Evolutionary conservation across 2,329 filamentous ascomycete genomes (phyloP), one percentile per base, ranked within the genome.

Genomic region (Colletotrichum orchidophilum): DNA sequence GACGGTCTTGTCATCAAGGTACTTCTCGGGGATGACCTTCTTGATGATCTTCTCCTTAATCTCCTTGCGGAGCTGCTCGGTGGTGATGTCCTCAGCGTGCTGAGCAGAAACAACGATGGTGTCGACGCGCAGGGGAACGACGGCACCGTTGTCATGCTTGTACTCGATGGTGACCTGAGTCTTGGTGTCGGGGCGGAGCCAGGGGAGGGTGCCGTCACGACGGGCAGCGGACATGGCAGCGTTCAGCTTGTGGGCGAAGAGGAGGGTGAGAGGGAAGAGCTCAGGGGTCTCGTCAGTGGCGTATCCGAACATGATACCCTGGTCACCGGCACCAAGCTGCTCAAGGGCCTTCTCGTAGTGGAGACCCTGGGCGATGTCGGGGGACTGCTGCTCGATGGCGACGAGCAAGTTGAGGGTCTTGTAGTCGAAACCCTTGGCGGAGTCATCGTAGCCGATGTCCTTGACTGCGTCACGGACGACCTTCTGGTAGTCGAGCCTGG

Each of bases 271-370:
- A 76, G 96, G 96, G 83, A 98, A 94, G 78, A 97, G 91, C 88
- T 99, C 96, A 74, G 96, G 95, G 79, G 96, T 98, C 91, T 99
- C 96, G 81, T 99, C 96, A 80, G 96, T 97, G 84, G 96, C 96
- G 90, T 99, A 99, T 80, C 96, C 96, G 86, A 99, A 99, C 96
- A 99, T 99, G 90, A 99, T 98, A 89, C 96, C 96, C 90, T 99
- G 96, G 87, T 99, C 96, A 93, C 96, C 96, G 74, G 96, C 96
- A 85, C 96, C 96, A 76, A 99, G 92, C 87, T 97, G 92, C 91
- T 99, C 96, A 60, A 99, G 93, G 77, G 94, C 95, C 88, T 98
- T 90, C 76, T 99, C 96, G 85, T 97, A 97, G 90, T 98, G 94
- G 69, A 99, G 94, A 90, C 96, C 96, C 88, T 98, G 96, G 78